phyloP scores from a whole-genome alignment of 768 basidiomycete genomes.

The Rhodotorula toruloides region DNA sequence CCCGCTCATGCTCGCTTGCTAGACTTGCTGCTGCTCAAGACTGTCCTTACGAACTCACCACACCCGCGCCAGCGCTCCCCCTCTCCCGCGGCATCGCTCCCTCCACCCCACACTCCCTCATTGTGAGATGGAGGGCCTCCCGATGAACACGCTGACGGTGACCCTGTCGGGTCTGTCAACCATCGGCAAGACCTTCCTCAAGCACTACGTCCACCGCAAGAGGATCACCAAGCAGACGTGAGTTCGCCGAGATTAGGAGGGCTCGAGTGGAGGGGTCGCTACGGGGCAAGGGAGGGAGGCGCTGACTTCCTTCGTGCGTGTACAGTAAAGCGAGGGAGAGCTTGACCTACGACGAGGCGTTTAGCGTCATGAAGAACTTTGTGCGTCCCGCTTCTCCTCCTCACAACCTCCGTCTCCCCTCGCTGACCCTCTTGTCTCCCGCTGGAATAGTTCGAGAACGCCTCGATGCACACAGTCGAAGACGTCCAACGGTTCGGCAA shows the following conservation, averaged over 20 bases:
- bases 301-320: neutral
- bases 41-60: neutral
- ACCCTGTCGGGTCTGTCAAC: slow-evolving; percentile 11
- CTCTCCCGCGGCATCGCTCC: neutral
- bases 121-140: slow-evolving; percentile 8
- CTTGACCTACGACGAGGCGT: slow-evolving; percentile 67
- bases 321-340: slow-evolving; percentile 56
- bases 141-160: slow-evolving; percentile 33
- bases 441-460: slow-evolving; percentile 10
- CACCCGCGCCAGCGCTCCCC: neutral
- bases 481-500: slow-evolving; percentile 55
- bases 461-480: slow-evolving; percentile 58
- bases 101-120: neutral
- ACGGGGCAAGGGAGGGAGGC: too few species aligned
- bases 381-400: slow-evolving; percentile 44
- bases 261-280: too few species aligned
- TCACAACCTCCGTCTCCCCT: slow-evolving; percentile 43
- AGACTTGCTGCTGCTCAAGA: neutral
- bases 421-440: neutral
- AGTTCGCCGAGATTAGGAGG: neutral
- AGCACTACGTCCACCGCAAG: slow-evolving; percentile 45
- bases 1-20: neutral
- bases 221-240: slow-evolving; percentile 32
- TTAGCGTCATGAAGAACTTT: slow-evolving; percentile 68
- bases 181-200: slow-evolving; percentile 41